Base-by-base conservation (phyloP, 805 yeast species). In the Candida caryicola region DNA sequence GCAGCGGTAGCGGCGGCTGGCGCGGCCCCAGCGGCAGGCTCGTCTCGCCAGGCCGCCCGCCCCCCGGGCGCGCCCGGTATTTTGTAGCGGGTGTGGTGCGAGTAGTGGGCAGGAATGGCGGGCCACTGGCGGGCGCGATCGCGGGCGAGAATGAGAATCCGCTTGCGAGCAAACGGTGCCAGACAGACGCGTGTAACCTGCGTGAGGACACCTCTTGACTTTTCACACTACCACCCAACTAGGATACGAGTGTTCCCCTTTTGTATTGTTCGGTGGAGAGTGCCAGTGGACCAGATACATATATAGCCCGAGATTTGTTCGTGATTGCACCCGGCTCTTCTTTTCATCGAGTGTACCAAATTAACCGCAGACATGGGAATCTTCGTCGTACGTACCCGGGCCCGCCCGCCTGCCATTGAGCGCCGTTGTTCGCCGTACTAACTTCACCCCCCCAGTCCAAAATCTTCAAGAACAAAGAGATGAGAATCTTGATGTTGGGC, bases 401-500 rank as follows among this genome's bases (percentile, higher is more conserved):
- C 26, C 25, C 25, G 25, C 10, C 9, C 7, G 7, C 9, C 23
- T 29, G 13, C 25, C 15, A 28, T 4, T 5, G 9, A 29, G 10
- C 17, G 18, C 36, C 17, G n/a, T 16, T 12, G 17, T 21, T 17
- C 21, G 12, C 25, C 25, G 25, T 21, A 21, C 25, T 10, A 21
- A 21, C 25, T 21, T 10, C 25, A 10, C 10, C 19, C 13, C 29
- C 15, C 16, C 36, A 56, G 67, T 67, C 73, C 13, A 66, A 61
- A 50, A 44, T 69, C 43, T 69, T 69, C 53, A 69, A 69, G 82
- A 93, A 91, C 75, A 89, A 93, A 65, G 97, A 91, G 63, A 96
- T 96, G 69, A 88, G 95, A 71, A 85, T 90, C 57, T 74, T 90
- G 52, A 87, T 90, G 96, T 74, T 89, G 46, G 96, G 96, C 4